Percentiles rank a stretch among this genome's conserved stretches.
phyloP scores from a whole-genome alignment of 257 asterid species.

The Rubia yunnanensis region DNA sequence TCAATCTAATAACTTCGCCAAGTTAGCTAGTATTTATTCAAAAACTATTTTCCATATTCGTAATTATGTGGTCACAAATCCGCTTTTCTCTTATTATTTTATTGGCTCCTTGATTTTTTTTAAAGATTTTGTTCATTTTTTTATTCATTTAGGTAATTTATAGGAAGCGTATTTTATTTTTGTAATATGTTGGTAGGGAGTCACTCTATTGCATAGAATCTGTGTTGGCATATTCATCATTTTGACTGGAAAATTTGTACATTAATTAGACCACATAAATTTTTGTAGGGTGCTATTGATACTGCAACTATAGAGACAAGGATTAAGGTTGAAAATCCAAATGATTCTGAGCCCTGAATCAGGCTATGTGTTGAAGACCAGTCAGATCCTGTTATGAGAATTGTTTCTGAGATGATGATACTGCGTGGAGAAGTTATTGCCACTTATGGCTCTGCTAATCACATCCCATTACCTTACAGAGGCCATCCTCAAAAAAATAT shows the following conservation, averaged over 20 bases:
- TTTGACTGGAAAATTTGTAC: background rate
- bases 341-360: slow-evolving; percentile 83
- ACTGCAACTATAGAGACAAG: slow-evolving; percentile 68
- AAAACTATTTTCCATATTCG: too few species aligned
- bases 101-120: background rate
- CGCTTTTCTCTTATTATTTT: too few species aligned
- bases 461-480: slow-evolving; percentile 73
- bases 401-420: slow-evolving; percentile 97
- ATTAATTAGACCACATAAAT: slow-evolving; percentile 16
- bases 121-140: background rate
- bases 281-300: slow-evolving; percentile 83
- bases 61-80: too few species aligned
- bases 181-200: background rate
- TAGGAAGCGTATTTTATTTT: background rate
- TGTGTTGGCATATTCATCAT: background rate
- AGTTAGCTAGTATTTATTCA: too few species aligned
- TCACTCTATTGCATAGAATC: background rate
- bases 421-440: slow-evolving; percentile 96
- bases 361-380: slow-evolving; percentile 88
- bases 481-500: slow-evolving; percentile 94
- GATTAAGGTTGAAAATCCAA: slow-evolving; percentile 75
- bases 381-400: slow-evolving; percentile 89
- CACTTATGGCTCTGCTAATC: slow-evolving; percentile 65
- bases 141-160: background rate
- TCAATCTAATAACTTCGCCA: too few species aligned